Evolutionary conservation across 306 rosid species (phyloP).

Genomic region (Oemleria cerasiformis): DNA sequence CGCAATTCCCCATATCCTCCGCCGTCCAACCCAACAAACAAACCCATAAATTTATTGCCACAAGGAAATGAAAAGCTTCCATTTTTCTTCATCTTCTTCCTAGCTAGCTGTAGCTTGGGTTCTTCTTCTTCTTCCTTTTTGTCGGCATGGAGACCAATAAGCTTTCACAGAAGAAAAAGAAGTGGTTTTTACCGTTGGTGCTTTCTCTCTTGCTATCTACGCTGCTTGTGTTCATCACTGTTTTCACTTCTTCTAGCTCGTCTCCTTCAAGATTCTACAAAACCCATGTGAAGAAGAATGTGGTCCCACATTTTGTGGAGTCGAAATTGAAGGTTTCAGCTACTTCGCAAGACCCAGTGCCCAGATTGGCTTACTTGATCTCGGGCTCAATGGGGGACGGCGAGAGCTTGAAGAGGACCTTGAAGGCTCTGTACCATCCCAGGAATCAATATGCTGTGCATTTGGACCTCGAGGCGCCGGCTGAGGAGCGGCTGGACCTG

Average conservation of each 20-base stretch:
- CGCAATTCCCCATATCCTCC: background rate
- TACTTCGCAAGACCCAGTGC: constrained; percentile 35
- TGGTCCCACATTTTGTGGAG: constrained; percentile 49
- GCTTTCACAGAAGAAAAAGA: constrained; percentile 39
- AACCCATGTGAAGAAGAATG: constrained; percentile 21
- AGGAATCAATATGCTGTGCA: constrained; percentile 67
- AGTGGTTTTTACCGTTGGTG: constrained; percentile 45
- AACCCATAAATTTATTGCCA: background rate
- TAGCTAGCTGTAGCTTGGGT: background rate
- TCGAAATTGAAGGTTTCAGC: constrained; percentile 41
- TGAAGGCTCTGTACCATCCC: constrained; percentile 69
- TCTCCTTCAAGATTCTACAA: constrained; percentile 25
- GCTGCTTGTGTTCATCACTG: constrained; percentile 32
- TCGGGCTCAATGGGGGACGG: constrained; percentile 77
- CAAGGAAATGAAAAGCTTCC: background rate
- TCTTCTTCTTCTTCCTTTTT: background rate
- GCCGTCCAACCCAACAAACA: background rate
- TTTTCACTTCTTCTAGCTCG: constrained; percentile 30
- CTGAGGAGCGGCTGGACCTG: constrained; percentile 53
- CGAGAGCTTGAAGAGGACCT: constrained; percentile 59
- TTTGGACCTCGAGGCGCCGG: constrained; percentile 67
- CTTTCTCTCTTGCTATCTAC: constrained; percentile 37
- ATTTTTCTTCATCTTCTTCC: background rate
- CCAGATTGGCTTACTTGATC: constrained; percentile 69
- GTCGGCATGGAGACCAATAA: constrained; percentile 41